phyloP scores from a whole-genome alignment of 345 rosid genomes.

The Jatropha curcas region DNA sequence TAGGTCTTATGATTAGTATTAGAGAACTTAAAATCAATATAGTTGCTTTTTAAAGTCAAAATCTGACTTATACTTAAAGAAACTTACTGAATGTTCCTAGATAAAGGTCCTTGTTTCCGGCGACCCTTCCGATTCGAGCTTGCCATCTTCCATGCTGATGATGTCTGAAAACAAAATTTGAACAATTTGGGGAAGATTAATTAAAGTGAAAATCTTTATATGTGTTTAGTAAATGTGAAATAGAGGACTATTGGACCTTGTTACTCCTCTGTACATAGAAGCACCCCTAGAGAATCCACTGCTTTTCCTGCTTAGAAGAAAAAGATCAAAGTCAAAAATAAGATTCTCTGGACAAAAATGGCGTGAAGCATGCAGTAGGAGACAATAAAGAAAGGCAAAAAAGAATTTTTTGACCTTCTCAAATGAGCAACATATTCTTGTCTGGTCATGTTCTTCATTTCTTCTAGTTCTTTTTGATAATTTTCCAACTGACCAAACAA shows the following conservation, averaged over 20 bases:
- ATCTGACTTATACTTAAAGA: too few relatives aligned
- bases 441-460: conserved; percentile 80
- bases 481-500: conserved; percentile 55
- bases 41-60: neutral
- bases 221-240: neutral
- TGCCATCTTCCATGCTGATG: conserved; percentile 99
- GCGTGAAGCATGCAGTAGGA: neutral
- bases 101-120: conserved; percentile 97
- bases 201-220: too few relatives aligned
- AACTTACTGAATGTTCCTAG: conserved; percentile 90
- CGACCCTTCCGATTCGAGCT: conserved; percentile 97
- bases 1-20: too few relatives aligned
- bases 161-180: conserved; percentile 43
- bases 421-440: conserved; percentile 95
- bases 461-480: conserved; percentile 75
- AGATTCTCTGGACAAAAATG: neutral
- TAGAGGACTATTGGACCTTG: conserved; percentile 52
- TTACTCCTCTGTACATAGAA: conserved; percentile 97
- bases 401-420: conserved; percentile 50
- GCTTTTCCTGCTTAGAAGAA: conserved; percentile 62
- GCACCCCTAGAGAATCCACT: conserved; percentile 99
- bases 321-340: conserved; percentile 3
- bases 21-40: too few relatives aligned
- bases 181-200: conserved; percentile 14
- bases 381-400: neutral